phyloP scores from a whole-genome alignment of 1,284 basidiomycete genomes.

The Cryptococcus sp. region DNA sequence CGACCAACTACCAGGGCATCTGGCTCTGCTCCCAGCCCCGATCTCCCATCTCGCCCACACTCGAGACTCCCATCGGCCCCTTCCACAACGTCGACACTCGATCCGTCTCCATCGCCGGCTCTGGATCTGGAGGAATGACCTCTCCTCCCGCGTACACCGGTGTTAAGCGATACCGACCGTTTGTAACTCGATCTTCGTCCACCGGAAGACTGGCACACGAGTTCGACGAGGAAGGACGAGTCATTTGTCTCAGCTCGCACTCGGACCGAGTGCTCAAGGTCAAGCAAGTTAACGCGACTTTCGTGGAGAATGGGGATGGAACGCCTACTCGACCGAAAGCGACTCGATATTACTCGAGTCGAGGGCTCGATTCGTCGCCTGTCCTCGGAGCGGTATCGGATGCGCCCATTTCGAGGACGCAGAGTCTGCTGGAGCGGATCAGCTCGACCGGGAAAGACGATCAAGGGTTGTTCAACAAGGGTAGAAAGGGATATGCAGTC shows the following conservation, averaged over 20 bases:
- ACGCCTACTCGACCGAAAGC: too few species aligned
- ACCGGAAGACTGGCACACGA: constrained; percentile 14
- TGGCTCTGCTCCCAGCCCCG: background rate
- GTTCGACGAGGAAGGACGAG: constrained; percentile 16
- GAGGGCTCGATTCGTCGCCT: background rate
- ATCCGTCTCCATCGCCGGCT: background rate
- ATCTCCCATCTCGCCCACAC: background rate
- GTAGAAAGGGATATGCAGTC: too few species aligned
- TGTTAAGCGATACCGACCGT: background rate
- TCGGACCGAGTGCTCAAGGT: constrained; percentile 8
- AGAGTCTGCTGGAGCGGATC: too few species aligned
- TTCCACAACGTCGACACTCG: background rate
- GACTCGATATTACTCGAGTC: too few species aligned
- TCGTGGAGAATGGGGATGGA: too few species aligned
- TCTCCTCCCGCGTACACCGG: background rate
- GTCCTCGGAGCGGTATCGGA: background rate
- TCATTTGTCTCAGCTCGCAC: constrained; percentile 17
- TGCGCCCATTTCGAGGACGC: too few species aligned
- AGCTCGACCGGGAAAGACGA: too few species aligned
- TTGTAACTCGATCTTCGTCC: constrained; percentile 17
- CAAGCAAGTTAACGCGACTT: background rate
- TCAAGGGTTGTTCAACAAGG: too few species aligned
- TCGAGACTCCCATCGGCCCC: background rate
- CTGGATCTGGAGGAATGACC: background rate
- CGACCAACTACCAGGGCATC: background rate